Evolutionary conservation across 2,329 filamentous ascomycete genomes (phyloP).

Genomic region (Monosporascus sp.): DNA sequence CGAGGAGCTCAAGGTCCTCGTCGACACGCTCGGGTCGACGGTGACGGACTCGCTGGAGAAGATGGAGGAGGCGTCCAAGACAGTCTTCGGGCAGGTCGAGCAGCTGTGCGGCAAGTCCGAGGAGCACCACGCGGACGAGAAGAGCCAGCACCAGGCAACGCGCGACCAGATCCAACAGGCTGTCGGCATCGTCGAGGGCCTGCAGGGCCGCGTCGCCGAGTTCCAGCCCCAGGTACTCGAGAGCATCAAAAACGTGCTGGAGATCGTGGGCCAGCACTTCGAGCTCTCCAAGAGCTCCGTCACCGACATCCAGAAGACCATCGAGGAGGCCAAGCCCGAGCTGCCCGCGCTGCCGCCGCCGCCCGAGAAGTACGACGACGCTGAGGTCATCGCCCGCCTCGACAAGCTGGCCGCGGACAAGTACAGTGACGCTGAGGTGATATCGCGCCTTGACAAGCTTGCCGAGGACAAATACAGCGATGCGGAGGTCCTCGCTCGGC

Average conservation of each 20-base stretch:
- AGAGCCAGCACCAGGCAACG: slow-evolving; percentile 76
- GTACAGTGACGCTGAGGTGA: slow-evolving; percentile 8
- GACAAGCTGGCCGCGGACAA: slow-evolving; percentile 25
- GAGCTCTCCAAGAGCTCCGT: slow-evolving; percentile 73
- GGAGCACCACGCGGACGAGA: slow-evolving; percentile 66
- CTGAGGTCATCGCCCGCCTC: slow-evolving; percentile 39
- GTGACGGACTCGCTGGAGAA: slow-evolving; percentile 81
- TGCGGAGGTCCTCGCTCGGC: slow-evolving; percentile 21
- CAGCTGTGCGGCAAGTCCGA: slow-evolving; percentile 72
- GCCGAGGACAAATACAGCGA: slow-evolving; percentile 29
- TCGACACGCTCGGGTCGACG: slow-evolving; percentile 77
- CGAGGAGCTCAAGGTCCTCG: slow-evolving; percentile 80
- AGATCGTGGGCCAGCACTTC: slow-evolving; percentile 78
- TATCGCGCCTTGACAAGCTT: slow-evolving; percentile 24
- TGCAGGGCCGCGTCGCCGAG: slow-evolving; percentile 76
- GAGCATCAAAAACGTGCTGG: slow-evolving; percentile 77
- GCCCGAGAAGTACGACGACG: slow-evolving; percentile 62
- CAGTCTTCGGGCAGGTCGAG: slow-evolving; percentile 77
- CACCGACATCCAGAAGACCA: slow-evolving; percentile 50
- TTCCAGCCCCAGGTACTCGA: slow-evolving; percentile 86
- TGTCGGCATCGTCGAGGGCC: slow-evolving; percentile 63
- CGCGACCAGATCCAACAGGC: slow-evolving; percentile 75
- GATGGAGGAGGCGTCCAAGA: slow-evolving; percentile 81
- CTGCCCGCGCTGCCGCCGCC: slow-evolving; percentile 50
- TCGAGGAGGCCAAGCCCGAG: slow-evolving; percentile 54